Evolutionary conservation across 1,139 yeast genomes (phyloP), one percentile per base, ranked within the genome.

Genomic region (Pichiaceae sp.): DNA sequence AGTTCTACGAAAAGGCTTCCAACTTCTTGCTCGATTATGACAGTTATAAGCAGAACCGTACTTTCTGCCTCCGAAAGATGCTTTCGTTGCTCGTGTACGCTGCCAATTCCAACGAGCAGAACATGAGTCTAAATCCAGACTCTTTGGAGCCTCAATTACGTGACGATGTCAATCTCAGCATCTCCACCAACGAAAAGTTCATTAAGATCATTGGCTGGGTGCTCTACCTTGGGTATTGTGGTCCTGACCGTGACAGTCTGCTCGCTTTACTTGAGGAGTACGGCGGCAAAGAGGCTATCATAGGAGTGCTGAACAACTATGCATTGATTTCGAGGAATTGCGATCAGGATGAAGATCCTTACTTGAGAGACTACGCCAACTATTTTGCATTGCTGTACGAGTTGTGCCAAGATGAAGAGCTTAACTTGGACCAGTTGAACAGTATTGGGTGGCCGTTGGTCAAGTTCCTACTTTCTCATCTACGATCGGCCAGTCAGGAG

Each of bases 341-440:
- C n/a, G 45, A 38, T 2, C 23, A 27, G 11, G 40, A 32, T 9
- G 42, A 33, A 24, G 49, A 52, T n/a, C 52, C 69, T 8, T 52
- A 41, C 29, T 33, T 38, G 3, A 15, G 26, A 3, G 55, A 57
- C 4, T 64, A 68, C 18, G 57, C 62, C 0, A 64, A 72, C n/a
- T 68, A 69, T 41, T 53, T 76, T 44, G 78, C 71, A 43, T 52
- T 77, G 17, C 48, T 73, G 35, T 76, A 67, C 49, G 78, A 75
- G 46, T 55, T 74, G 43, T 69, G 78, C 49, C 64, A 68, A 40
- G 64, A 64, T 30, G 39, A 39, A 31, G 68, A 73, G 44, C 58
- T 77, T 29, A 50, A 59, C 2, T 40, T 53, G 1, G 53, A 57
- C 0, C 73, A 75, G 38, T 57, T 81, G 33, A 59, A 59, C 6